Conservation (phyloP, 805 yeast genomes). For the Sugiyamaella mastotermitis region DNA sequence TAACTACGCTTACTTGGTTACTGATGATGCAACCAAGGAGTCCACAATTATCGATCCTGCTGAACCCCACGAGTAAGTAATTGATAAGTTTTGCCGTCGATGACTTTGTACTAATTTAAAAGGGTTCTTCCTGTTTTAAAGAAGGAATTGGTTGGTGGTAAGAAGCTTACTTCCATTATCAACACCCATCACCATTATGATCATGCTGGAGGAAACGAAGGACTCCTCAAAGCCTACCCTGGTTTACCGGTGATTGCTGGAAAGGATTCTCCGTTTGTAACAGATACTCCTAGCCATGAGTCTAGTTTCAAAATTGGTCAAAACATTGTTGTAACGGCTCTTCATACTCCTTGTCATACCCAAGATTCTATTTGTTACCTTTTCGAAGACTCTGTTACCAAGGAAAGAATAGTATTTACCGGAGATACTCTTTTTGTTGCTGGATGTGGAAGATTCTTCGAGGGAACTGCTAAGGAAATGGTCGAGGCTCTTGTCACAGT, state of each 20-base stretch:
- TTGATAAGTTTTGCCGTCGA: not conserved
- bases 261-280: constrained; percentile 66
- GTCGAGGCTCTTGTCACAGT: constrained; percentile 53
- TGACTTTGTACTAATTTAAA: not conserved
- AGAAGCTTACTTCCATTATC: constrained; percentile 66
- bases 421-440: constrained; percentile 93
- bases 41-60: constrained; percentile 94
- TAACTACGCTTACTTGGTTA: constrained; percentile 77
- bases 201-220: constrained; percentile 81
- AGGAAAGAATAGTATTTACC: constrained; percentile 74
- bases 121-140: constrained; percentile 40
- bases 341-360: constrained; percentile 97
- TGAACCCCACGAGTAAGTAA: constrained; percentile 54
- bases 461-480: constrained; percentile 84
- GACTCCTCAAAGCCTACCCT: constrained; percentile 33
- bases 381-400: constrained; percentile 57
- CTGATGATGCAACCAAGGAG: constrained; percentile 57
- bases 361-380: constrained; percentile 91
- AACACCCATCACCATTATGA: constrained; percentile 97
- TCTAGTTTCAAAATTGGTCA: constrained; percentile 61
- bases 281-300: constrained; percentile 60
- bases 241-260: constrained; percentile 76
- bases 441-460: constrained; percentile 97
- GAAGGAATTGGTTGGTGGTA: constrained; percentile 30
- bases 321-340: constrained; percentile 60